Percentiles rank a stretch among this genome's conserved stretches.
Evolutionary conservation across 345 rosid genomes (phyloP).

Genomic region (Cardiospermum halicacabum): DNA sequence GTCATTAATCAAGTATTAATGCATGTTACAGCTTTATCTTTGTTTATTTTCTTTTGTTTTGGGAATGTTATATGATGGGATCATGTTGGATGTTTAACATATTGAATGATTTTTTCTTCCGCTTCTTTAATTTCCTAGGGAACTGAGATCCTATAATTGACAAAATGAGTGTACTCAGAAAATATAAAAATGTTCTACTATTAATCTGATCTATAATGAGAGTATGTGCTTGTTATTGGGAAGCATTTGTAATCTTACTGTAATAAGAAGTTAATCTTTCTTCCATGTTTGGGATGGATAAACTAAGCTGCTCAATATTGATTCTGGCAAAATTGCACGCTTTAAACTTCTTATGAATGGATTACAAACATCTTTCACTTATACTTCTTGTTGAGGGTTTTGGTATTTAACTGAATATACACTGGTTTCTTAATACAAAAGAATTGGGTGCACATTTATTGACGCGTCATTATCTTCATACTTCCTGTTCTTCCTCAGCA

Average conservation of each 20-base stretch:
- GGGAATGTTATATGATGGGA: neutral
- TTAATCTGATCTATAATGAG: neutral
- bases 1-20: neutral
- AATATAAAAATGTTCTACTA: neutral
- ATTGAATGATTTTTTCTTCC: neutral
- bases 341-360: neutral
- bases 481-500: neutral
- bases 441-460: neutral
- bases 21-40: constrained; percentile 1
- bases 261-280: neutral
- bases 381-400: neutral
- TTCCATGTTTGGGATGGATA: neutral
- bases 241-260: neutral
- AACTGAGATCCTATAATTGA: neutral
- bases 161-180: neutral
- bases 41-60: neutral
- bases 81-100: neutral
- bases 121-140: neutral
- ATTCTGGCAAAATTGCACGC: neutral
- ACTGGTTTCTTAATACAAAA: neutral
- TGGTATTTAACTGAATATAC: neutral
- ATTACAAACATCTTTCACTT: neutral
- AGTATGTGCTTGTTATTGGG: neutral
- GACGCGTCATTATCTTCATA: neutral
- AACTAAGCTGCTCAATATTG: neutral